Conservation (phyloP, 2,329 filamentous ascomycete species). For the Elsinoe arachidis region DNA sequence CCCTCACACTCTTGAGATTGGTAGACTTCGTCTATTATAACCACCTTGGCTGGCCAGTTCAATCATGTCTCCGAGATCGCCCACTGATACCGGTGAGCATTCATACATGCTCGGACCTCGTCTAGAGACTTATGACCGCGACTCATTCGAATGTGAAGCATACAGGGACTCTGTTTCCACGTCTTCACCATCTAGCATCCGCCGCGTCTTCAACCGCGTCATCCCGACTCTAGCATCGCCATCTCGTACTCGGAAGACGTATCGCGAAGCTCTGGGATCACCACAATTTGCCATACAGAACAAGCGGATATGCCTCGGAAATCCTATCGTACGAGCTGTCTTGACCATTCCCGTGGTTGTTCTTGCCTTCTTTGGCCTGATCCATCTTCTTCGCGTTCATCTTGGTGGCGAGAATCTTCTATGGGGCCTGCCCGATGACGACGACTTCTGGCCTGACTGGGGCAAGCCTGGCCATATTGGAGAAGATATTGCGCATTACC, state of each 20-base stretch:
- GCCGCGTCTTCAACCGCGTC: not conserved
- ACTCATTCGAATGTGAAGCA: slow-evolving; percentile 7
- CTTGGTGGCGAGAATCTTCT: slow-evolving; percentile 30
- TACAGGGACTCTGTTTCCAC: not conserved
- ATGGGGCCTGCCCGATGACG: slow-evolving; percentile 27
- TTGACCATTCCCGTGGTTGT: slow-evolving; percentile 13
- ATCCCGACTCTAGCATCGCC: not conserved
- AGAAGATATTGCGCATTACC: slow-evolving; percentile 28
- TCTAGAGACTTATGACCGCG: not conserved
- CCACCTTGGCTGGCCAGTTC: not conserved
- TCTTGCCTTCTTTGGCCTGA: slow-evolving; percentile 24
- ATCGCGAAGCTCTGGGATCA: not conserved
- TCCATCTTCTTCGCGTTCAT: slow-evolving; percentile 34
- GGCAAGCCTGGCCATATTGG: slow-evolving; percentile 30
- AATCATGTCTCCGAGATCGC: not conserved
- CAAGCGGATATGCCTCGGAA: not conserved
- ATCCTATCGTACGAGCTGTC: not conserved
- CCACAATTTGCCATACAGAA: not conserved
- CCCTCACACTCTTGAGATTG: no score
- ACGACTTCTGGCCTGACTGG: slow-evolving; percentile 34
- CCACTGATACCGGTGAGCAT: not conserved
- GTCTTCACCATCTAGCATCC: not conserved
- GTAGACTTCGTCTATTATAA: no score
- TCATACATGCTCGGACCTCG: slow-evolving; percentile 2
- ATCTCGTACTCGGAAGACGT: not conserved